phyloP scores from a whole-genome alignment of 2,329 filamentous ascomycete genomes.

The Amylocarpus encephaloides region DNA sequence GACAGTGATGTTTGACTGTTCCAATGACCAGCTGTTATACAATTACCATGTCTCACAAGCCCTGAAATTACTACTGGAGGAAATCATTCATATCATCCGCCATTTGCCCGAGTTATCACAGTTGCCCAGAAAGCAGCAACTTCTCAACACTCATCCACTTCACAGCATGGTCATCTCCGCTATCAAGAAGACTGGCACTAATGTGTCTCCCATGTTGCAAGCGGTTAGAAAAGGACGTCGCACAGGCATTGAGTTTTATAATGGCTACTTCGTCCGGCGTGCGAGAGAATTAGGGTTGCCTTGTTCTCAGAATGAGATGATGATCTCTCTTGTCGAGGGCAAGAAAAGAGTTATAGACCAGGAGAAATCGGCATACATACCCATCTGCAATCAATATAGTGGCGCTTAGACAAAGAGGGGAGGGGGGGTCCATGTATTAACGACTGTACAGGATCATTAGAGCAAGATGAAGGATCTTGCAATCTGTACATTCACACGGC shows the following conservation, averaged over 20 bases:
- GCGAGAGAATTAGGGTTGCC: constrained; percentile 68
- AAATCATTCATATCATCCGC: constrained; percentile 67
- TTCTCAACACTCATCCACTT: constrained; percentile 56
- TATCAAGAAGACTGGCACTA: constrained; percentile 46
- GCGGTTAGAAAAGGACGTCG: constrained; percentile 54
- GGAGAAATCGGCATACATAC: constrained; percentile 27
- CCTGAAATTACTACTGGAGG: constrained; percentile 65
- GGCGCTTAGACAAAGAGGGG: background rate
- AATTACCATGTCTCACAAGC: constrained; percentile 60
- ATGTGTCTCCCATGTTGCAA: constrained; percentile 54
- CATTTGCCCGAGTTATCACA: constrained; percentile 65
- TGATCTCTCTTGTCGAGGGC: constrained; percentile 66
- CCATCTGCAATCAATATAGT: constrained; percentile 12
- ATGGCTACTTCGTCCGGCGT: constrained; percentile 75
- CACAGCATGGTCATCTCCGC: constrained; percentile 52
- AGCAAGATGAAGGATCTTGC: background rate
- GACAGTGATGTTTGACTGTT: constrained; percentile 69
- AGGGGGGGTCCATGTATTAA: background rate
- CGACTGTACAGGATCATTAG: background rate
- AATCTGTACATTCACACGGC: no score
- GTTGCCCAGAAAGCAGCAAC: constrained; percentile 46
- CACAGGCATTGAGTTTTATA: constrained; percentile 79
- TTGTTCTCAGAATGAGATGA: constrained; percentile 65
- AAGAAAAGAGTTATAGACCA: constrained; percentile 41
- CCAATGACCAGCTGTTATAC: constrained; percentile 63